Base-by-base conservation (phyloP, 169 alveolate genomes). In the Eimeria sp. region DNA sequence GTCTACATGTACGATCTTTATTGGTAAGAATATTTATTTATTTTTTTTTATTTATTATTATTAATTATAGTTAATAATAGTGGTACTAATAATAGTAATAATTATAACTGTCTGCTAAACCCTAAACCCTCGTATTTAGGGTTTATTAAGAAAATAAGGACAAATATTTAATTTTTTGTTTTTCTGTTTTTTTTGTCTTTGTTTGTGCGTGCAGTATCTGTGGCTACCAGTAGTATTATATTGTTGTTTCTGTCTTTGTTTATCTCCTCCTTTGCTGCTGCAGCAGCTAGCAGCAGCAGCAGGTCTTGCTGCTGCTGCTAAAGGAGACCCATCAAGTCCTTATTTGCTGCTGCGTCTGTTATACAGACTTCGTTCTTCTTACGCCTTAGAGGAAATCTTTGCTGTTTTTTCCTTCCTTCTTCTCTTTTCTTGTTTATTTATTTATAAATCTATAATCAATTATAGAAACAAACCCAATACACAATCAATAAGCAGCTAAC, bases 1-100 rank as follows among this genome's bases (percentile, higher is more conserved):
- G n/a, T n/a, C 95, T 92, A 20, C 95, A 92, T 25, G 95, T 92
- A n/a, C 95, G 95, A 3, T 75, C 95, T 51, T 89, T 75, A 47
- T 43, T 92, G 91, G 95, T 92, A n/a, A 70, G 95, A 6, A 13
- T 16, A 22, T 30, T 65, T 83, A 47, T 7, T 51, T 7, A 51
- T 51, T 7, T 51, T 51, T 7, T 51, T 7, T 51, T 51, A 51
- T 51, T 51, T 58, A 6, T 58, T 14, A 6, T 58, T 16, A 13
- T 58, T 14, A 58, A 58, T 11, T 13, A 58, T 6, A 58, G 3
- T 58, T 58, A 9, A 58, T 11, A 9, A 58, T 58, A 58, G 10
- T 58, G 16, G 25, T 14, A 58, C 22, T 58, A 58, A 14, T 58
- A 58, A 58, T 58, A 14, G 7, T 58, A 58, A 13, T 34, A 30